Evolutionary conservation across 1,284 basidiomycete genomes (phyloP).

Genomic region (Anthracocystis setariae): DNA sequence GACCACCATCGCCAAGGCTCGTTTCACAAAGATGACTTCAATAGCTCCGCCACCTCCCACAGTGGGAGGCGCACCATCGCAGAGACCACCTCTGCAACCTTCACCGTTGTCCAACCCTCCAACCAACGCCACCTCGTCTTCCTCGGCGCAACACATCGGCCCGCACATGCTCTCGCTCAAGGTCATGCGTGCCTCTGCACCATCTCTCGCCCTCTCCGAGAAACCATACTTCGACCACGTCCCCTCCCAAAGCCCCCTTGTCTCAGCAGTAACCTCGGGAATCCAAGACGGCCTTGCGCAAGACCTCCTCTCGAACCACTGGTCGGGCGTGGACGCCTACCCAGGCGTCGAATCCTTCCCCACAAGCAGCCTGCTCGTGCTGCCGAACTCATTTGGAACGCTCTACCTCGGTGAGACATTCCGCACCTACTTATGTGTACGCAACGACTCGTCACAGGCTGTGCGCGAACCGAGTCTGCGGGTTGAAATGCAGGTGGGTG

Average conservation of each 20-base stretch:
- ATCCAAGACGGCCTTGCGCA: constrained; percentile 3
- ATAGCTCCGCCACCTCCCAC: not conserved
- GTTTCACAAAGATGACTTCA: not conserved
- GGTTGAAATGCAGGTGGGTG: constrained; percentile 62
- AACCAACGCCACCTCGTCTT: not conserved
- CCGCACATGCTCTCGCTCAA: constrained; percentile 57
- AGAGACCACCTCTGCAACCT: constrained; percentile 1
- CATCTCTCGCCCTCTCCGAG: constrained; percentile 34
- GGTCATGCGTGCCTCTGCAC: constrained; percentile 55
- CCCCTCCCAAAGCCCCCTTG: not conserved
- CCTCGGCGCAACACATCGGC: constrained; percentile 9
- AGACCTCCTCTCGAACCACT: constrained; percentile 18
- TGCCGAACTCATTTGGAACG: constrained; percentile 55
- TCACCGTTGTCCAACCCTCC: constrained; percentile 5
- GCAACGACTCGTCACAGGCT: constrained; percentile 51
- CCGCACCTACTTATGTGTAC: constrained; percentile 60
- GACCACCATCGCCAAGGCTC: not conserved
- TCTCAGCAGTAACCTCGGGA: constrained; percentile 12
- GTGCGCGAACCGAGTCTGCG: constrained; percentile 48
- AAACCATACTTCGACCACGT: constrained; percentile 40
- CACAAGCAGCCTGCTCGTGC: constrained; percentile 23
- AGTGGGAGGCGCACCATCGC: constrained; percentile 4
- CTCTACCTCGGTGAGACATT: constrained; percentile 65
- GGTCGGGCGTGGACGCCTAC: not conserved
- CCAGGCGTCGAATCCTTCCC: constrained; percentile 11